Percentiles rank a stretch among this genome's conserved stretches.
These are phyloP conservation scores for Pleomassaria siparia DNA, from an alignment of 2,329 filamentous ascomycete genomes.

Conservation along the genomic window DNA sequence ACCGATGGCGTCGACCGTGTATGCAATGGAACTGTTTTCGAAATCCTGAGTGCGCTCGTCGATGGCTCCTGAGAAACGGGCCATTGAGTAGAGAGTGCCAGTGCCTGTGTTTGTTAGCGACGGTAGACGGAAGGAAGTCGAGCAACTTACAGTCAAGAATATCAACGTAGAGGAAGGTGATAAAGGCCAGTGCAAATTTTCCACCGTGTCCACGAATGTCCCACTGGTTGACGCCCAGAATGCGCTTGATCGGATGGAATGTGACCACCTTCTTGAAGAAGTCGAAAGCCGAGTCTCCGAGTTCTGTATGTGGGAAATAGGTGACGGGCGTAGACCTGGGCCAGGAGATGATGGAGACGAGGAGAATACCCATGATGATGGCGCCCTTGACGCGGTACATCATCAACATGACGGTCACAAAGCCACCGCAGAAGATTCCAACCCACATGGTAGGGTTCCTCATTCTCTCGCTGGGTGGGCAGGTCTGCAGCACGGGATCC, in stretches of 20 bases:
- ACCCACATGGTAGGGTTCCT: constrained; percentile 82
- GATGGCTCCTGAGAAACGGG: constrained; percentile 76
- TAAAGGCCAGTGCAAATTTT: constrained; percentile 79
- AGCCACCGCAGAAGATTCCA: constrained; percentile 82
- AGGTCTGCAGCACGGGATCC: constrained; percentile 51
- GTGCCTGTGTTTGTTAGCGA: constrained; percentile 49
- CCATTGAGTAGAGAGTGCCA: constrained; percentile 87
- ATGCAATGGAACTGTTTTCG: constrained; percentile 80
- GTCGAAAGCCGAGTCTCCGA: constrained; percentile 72
- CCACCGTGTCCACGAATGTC: constrained; percentile 67
- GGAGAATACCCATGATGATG: constrained; percentile 78
- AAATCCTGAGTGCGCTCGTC: constrained; percentile 85
- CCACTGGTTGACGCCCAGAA: constrained; percentile 74
- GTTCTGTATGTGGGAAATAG: constrained; percentile 72
- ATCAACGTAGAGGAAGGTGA: constrained; percentile 89
- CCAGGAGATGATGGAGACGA: constrained; percentile 89
- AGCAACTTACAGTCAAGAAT: constrained; percentile 68
- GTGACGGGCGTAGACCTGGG: constrained; percentile 74
- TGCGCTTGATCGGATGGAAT: constrained; percentile 74
- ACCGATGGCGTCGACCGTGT: constrained; percentile 78
- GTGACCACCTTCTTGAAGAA: constrained; percentile 88
- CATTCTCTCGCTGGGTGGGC: constrained; percentile 71
- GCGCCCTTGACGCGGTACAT: constrained; percentile 86
- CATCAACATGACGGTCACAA: constrained; percentile 78
- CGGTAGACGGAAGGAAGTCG: neutral